Conservation (phyloP, 805 yeast species). For the Candida sithepensis region DNA sequence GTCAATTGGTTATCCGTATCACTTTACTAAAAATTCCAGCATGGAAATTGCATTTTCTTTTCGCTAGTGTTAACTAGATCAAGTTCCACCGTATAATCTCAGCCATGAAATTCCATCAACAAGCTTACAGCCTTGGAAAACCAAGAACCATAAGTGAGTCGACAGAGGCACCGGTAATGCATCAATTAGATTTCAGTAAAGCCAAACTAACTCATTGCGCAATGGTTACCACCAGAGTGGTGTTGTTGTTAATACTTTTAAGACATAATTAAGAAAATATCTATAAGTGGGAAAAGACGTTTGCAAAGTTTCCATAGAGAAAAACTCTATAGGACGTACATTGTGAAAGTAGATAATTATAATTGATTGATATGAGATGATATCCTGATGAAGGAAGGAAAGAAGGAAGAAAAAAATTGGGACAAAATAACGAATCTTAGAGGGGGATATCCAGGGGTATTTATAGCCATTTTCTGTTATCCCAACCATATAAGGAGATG, state of each 20-base stretch:
- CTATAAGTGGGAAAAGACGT: background rate
- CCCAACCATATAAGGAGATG: no score
- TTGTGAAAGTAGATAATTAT: conserved; percentile 4
- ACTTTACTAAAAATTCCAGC: background rate
- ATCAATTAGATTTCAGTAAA: no score
- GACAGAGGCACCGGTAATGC: conserved; percentile 1
- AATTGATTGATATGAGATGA: background rate
- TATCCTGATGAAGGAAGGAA: background rate
- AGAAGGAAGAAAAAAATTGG: background rate
- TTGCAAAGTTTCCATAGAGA: conserved; percentile 1
- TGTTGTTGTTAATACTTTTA: background rate
- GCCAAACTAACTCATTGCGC: background rate
- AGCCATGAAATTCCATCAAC: conserved; percentile 23
- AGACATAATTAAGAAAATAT: background rate
- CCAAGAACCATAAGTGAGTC: background rate
- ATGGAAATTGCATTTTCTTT: conserved; percentile 33
- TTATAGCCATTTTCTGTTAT: background rate
- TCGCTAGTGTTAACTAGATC: conserved; percentile 43
- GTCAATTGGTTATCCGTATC: background rate
- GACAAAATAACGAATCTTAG: background rate
- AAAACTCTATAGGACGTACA: conserved; percentile 2
- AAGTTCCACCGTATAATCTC: conserved; percentile 42
- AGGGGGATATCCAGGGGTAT: background rate
- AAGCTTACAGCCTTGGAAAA: no score
- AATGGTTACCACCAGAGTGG: background rate